Conservation (phyloP, 1,139 yeast species). For the Geotrichum carabidarum region DNA sequence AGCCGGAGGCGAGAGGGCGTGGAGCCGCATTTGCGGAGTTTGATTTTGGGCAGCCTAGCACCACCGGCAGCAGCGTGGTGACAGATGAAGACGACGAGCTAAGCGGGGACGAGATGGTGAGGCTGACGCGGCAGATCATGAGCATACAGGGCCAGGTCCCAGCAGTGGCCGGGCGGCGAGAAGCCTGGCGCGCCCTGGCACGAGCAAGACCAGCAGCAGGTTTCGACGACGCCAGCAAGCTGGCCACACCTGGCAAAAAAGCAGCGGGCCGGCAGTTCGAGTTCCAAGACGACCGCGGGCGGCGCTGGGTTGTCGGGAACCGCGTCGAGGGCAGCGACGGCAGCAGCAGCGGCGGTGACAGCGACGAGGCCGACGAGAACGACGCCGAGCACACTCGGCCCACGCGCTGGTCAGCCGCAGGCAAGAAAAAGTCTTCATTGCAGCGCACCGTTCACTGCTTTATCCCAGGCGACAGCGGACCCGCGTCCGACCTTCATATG, state of each 20-base stretch:
- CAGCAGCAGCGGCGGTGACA: not conserved
- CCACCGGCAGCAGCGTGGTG: not conserved
- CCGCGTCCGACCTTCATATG: not conserved
- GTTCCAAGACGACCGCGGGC: slow-evolving; percentile 9
- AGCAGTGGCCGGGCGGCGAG: not conserved
- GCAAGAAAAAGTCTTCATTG: not conserved
- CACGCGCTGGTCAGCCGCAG: not conserved
- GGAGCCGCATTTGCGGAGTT: not conserved
- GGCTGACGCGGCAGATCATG: slow-evolving; percentile 2
- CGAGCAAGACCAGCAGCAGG: not conserved
- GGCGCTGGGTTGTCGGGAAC: slow-evolving; percentile 8
- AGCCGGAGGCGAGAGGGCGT: not conserved
- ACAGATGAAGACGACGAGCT: not conserved
- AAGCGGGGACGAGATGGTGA: slow-evolving; percentile 2
- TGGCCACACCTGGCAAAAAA: not conserved
- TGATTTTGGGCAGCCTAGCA: slow-evolving; percentile 2
- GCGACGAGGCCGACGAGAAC: not conserved
- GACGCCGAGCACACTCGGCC: not conserved
- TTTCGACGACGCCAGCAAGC: not conserved
- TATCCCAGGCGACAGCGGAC: not conserved
- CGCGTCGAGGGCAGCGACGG: not conserved
- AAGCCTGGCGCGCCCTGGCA: slow-evolving; percentile 1
- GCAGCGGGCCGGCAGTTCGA: not conserved
- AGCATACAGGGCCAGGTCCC: not conserved
- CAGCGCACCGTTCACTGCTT: not conserved